Evolutionary conservation across 352 stramenopile genomes (phyloP), one percentile per base, ranked within the genome.

Genomic region (Phytophthora sp.): DNA sequence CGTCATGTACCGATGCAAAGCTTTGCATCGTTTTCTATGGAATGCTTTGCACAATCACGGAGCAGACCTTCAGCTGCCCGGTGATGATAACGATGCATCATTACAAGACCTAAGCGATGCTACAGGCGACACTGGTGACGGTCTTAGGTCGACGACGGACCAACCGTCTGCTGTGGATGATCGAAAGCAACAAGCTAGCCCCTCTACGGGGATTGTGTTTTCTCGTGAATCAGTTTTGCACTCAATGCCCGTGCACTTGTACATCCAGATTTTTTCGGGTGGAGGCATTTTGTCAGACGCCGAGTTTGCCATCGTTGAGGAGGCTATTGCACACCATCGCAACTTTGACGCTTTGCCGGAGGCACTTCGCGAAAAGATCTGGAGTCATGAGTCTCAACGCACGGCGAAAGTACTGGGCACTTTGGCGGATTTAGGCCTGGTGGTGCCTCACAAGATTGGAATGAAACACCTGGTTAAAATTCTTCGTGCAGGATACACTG

Each of bases 1-100:
- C 7, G 82, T 92, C 23, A 94, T 94, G 82, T 94, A 83, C 66
- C 83, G 85, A 41, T 92, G 85, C 57, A 92, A 91, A 76, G 61
- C 76, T 45, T 75, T 94, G n/a, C 85, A 94, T 66, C 63, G 68
- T 37, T 92, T 88, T 59, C 58, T 94, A 21, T 94, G 82, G 82
- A 72, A 39, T 21, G 87, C 82, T 58, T 74, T 92, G 18, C 73
- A 92, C 52, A 44, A 79, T 6, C 66, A 78, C 12, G 63, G 54
- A 34, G 63, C 57, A 30, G 38, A 64, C 27, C 44, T 82, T 18
- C 69, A 79, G 28, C 49, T 88, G 2, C 63, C 65, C n/a, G 69
- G 75, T 21, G 74, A 85, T 52, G 62, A 65, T n/a, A 74, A 68
- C 18, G 74, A 82, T 30, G 31, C 71, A 34, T 82, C 68, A 0